Conservation (phyloP, 1,284 basidiomycete species). For the Kalmanozyma brasiliensis region DNA sequence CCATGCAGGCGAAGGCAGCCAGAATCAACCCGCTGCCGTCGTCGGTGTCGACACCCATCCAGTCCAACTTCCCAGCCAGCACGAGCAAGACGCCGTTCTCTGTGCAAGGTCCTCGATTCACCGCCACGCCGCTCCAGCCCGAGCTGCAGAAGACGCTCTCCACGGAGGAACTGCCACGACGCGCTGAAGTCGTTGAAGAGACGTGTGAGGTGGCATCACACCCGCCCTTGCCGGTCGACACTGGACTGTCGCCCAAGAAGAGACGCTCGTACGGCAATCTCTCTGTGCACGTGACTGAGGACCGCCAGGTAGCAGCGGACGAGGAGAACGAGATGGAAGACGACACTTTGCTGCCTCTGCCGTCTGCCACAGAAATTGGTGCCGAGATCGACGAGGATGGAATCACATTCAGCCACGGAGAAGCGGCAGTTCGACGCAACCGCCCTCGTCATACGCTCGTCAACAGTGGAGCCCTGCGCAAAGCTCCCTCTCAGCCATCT, state of each 20-base stretch:
- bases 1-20: not conserved
- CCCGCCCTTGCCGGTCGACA: conserved; percentile 22
- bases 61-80: conserved; percentile 2
- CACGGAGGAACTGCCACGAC: not conserved
- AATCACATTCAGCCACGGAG: not conserved
- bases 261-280: conserved; percentile 43
- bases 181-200: conserved; percentile 6
- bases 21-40: not conserved
- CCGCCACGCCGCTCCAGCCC: conserved; percentile 19
- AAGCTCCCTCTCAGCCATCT: not conserved
- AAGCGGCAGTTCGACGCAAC: conserved; percentile 19
- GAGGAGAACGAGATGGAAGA: conserved; percentile 11
- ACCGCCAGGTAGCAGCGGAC: not conserved
- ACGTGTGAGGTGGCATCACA: conserved; percentile 15
- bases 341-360: conserved; percentile 24
- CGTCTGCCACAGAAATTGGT: not conserved
- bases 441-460: conserved; percentile 35
- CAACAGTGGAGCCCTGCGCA: conserved; percentile 44
- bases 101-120: conserved; percentile 22
- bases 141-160: conserved; percentile 19
- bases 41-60: conserved; percentile 15
- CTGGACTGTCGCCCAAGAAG: conserved; percentile 35
- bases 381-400: conserved; percentile 2
- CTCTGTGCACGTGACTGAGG: conserved; percentile 32
- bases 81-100: conserved; percentile 26